Evolutionary conservation across 345 rosid species (phyloP).

Genomic region (Salix dunnii): DNA sequence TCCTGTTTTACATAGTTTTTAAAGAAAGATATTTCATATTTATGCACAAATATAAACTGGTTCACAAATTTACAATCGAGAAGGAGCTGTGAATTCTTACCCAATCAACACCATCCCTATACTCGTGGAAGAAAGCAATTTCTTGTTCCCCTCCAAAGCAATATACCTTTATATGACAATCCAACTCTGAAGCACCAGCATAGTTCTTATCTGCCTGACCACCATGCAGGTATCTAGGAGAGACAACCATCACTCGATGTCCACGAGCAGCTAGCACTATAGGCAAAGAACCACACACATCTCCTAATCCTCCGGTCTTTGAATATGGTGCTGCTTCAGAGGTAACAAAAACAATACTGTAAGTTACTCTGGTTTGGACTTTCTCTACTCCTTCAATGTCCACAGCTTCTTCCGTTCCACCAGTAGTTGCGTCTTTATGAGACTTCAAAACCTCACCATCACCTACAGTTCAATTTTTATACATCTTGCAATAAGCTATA

Average conservation of each 20-base stretch:
- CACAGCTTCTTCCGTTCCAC: conserved; percentile 32
- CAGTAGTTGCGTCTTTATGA: conserved; percentile 17
- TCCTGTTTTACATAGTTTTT: background rate
- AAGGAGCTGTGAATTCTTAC: conserved; percentile 35
- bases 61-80: background rate
- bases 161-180: conserved; percentile 38
- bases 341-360: conserved; percentile 72
- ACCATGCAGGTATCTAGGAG: conserved; percentile 74
- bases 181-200: conserved; percentile 46
- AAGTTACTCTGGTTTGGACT: conserved; percentile 25
- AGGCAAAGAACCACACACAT: conserved; percentile 96
- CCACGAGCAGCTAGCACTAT: conserved; percentile 70
- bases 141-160: conserved; percentile 84
- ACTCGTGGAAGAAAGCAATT: conserved; percentile 83
- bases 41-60: background rate
- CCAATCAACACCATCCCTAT: conserved; percentile 91
- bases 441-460: conserved; percentile 24
- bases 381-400: conserved; percentile 31
- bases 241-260: conserved; percentile 92
- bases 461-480: conserved; percentile 33
- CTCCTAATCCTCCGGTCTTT: conserved; percentile 93
- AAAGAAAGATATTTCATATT: background rate
- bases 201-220: conserved; percentile 50
- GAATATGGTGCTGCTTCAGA: conserved; percentile 98
- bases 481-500: conserved; percentile 4